A percentile compares a stretch with the other conserved stretches of the same genome.
Conservation (phyloP, 1,139 yeast genomes). For the Zygoascus meyerae region DNA sequence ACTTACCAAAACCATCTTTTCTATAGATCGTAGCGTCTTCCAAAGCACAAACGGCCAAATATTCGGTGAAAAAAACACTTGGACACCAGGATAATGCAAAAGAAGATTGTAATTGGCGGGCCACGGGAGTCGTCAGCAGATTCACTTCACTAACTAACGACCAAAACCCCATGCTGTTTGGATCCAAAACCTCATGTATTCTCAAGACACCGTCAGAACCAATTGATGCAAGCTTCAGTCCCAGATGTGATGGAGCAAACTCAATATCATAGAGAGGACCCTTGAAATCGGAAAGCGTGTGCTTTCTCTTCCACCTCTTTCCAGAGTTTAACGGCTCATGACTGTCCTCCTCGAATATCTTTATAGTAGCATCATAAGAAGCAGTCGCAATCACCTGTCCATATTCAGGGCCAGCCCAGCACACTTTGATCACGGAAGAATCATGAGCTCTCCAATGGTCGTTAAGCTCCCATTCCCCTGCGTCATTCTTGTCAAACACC, state of each 20-base stretch:
- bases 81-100: constrained; percentile 94
- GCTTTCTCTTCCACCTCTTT: constrained; percentile 70
- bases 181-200: constrained; percentile 84
- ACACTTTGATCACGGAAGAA: constrained; percentile 70
- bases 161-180: constrained; percentile 81
- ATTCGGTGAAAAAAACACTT: constrained; percentile 74
- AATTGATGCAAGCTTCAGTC: constrained; percentile 76
- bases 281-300: constrained; percentile 73
- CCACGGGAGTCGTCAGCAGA: constrained; percentile 65
- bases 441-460: constrained; percentile 97
- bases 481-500: constrained; percentile 63
- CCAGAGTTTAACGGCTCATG: constrained; percentile 73
- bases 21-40: constrained; percentile 81
- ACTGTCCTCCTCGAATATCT: constrained; percentile 85
- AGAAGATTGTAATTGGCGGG: constrained; percentile 77
- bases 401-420: constrained; percentile 94
- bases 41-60: constrained; percentile 75
- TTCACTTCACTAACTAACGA: constrained; percentile 57
- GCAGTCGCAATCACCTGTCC: constrained; percentile 84
- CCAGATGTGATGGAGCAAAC: constrained; percentile 84
- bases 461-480: constrained; percentile 63
- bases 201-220: constrained; percentile 88
- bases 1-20: constrained; percentile 41
- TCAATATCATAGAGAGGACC: constrained; percentile 88
- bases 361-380: constrained; percentile 82